Evolutionary conservation across 2,329 filamentous ascomycete species (phyloP), one percentile per base, ranked within the genome.

Genomic region (Penicillium glabrum): DNA sequence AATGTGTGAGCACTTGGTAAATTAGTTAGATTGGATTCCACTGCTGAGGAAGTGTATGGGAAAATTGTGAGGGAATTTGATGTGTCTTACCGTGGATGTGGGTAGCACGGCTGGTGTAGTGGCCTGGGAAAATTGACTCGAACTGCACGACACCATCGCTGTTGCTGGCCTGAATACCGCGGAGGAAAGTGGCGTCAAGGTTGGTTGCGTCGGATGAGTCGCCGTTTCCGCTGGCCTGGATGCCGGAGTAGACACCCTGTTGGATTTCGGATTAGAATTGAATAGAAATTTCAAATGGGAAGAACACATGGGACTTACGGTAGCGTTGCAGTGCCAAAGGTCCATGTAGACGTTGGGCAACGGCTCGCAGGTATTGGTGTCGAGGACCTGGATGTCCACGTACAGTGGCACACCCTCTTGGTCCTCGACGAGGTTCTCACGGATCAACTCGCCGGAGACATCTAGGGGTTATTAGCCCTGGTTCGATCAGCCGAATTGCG

Each of bases 91-190:
- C 64, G 53, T 74, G 72, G 41, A 74, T 73, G 51, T 75, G 72
- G n/a, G 68, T 69, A 6, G 70, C 61, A 26, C 70, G 70, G 33
- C 77, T 70, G 33, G 67, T 67, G 65, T 81, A 81, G 67, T 81
- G 78, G 3, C 79, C 79, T 0, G 78, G 78, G 67, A 80, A 79
- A 47, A 76, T 59, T 2, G 75, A 70, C 45, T 75, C 65, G 60
- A 81, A 80, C 44, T 74, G 69, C 5, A 73, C 72, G 1, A 79
- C 73, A 41, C 79, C 79, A 2, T 76, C 68, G 0, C 53, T 31
- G 61, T 80, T 72, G 31, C 74, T 77, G 46, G 71, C 57, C 61
- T 80, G 78, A 51, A 80, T 70, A 24, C 78, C 79, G 19, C 79
- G 78, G 21, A 80, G 68, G 62, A 73, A 78, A 13, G 77, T 80